phyloP scores from a whole-genome alignment of 345 rosid species.

The Eucalyptus albens region DNA sequence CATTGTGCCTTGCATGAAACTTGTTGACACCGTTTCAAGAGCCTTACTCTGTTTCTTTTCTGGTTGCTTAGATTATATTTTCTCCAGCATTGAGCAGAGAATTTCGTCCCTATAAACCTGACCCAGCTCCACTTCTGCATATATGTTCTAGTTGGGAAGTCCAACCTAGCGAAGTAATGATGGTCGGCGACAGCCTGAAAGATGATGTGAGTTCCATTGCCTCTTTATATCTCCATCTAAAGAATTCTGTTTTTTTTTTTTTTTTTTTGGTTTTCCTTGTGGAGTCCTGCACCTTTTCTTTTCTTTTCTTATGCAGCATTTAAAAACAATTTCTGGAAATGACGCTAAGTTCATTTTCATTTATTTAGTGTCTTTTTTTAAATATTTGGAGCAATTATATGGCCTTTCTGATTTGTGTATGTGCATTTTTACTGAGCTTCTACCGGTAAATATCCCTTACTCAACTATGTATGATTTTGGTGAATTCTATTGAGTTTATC shows the following conservation, averaged over 20 bases:
- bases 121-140: conserved; percentile 86
- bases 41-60: not conserved
- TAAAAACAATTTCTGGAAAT: not conserved
- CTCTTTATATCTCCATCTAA: not conserved
- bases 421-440: not conserved
- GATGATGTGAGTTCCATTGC: conserved; percentile 63
- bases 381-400: not conserved
- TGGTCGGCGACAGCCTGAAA: conserved; percentile 96
- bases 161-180: conserved; percentile 75
- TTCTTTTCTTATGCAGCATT: not conserved
- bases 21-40: not conserved
- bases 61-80: conserved; percentile 41
- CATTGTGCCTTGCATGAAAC: not conserved
- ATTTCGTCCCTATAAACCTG: conserved; percentile 85
- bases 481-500: not conserved
- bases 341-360: not conserved
- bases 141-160: conserved; percentile 81
- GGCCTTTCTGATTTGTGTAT: not conserved
- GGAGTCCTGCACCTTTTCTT: not conserved
- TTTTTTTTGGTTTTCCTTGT: not conserved
- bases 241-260: not conserved
- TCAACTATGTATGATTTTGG: not conserved
- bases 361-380: not conserved
- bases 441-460: not conserved
- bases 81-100: conserved; percentile 94